Percentiles rank a stretch among this genome's conserved stretches.
These are phyloP conservation scores for Gossypium stocksii DNA, from an alignment of 345 rosid species.

Conservation along the genomic window DNA sequence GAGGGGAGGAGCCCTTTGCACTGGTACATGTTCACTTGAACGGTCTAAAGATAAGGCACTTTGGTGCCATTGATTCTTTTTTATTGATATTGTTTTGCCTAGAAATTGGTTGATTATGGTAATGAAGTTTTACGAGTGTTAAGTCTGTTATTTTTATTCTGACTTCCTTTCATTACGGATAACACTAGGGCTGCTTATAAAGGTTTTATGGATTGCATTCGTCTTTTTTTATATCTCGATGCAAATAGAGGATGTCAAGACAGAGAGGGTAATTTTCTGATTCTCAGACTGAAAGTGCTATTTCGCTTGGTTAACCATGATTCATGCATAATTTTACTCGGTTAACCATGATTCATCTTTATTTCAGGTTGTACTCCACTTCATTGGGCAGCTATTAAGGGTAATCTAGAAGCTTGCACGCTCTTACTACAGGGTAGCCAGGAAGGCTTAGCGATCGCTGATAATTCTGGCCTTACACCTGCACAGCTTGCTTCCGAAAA, in stretches of 20 bases:
- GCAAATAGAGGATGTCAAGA: not conserved
- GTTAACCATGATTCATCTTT: not conserved
- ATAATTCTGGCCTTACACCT: constrained; percentile 2
- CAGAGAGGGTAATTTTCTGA: constrained; percentile 1
- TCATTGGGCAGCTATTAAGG: not conserved
- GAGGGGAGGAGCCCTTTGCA: constrained; percentile 1
- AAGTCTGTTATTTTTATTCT: not conserved
- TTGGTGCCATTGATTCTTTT: not conserved
- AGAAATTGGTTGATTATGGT: not conserved
- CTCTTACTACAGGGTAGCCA: not conserved
- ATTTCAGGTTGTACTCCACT: not conserved
- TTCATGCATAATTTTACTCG: not conserved
- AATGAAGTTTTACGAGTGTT: not conserved
- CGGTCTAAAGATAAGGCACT: too few relatives aligned
- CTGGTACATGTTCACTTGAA: not conserved
- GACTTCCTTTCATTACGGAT: not conserved
- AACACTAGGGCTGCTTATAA: constrained; percentile 3
- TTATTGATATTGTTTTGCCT: not conserved
- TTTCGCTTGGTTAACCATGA: not conserved
- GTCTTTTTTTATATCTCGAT: not conserved
- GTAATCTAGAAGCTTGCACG: not conserved
- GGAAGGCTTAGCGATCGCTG: not conserved
- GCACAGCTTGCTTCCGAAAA: constrained; percentile 6
- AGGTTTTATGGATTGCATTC: not conserved
- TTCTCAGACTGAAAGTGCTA: not conserved